These are phyloP conservation scores for Dothideomycetes sp. DNA, from an alignment of 2,329 filamentous ascomycete species.

Conservation along the genomic window DNA sequence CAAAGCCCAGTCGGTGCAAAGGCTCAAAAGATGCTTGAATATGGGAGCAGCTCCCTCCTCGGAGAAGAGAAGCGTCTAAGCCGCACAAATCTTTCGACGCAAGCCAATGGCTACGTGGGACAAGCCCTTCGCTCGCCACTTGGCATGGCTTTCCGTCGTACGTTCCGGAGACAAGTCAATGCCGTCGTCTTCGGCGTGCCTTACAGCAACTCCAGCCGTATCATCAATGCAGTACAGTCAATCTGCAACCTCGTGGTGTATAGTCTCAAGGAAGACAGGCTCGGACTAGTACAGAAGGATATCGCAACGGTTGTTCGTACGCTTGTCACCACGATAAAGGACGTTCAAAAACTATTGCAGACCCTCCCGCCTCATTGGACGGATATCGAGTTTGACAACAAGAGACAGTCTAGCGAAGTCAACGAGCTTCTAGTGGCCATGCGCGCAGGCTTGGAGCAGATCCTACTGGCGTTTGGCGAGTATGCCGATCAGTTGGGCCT, in stretches of 20 bases:
- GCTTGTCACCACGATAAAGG: constrained; percentile 57
- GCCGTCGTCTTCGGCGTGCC: constrained; percentile 63
- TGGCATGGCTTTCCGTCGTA: constrained; percentile 59
- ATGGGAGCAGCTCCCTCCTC: constrained; percentile 17
- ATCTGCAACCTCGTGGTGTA: constrained; percentile 54
- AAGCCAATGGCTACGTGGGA: constrained; percentile 32
- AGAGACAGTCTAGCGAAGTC: constrained; percentile 48
- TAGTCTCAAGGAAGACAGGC: constrained; percentile 70
- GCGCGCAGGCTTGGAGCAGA: constrained; percentile 50
- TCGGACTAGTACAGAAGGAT: constrained; percentile 75
- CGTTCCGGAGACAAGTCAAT: constrained; percentile 53
- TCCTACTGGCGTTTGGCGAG: constrained; percentile 62
- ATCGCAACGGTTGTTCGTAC: constrained; percentile 63
- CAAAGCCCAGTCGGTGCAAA: constrained; percentile 24
- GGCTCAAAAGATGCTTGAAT: constrained; percentile 21
- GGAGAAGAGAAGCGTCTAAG: constrained; percentile 41
- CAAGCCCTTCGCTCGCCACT: constrained; percentile 40
- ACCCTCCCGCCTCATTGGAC: constrained; percentile 63
- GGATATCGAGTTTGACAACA: constrained; percentile 50
- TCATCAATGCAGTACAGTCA: constrained; percentile 59
- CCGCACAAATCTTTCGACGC: constrained; percentile 36
- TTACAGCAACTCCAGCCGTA: constrained; percentile 55
- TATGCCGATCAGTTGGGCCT: constrained; percentile 64
- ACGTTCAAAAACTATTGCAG: constrained; percentile 56
- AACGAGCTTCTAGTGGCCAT: constrained; percentile 56